Percentiles rank a stretch among this genome's conserved stretches.
phyloP scores from a whole-genome alignment of 2,329 filamentous ascomycete species.

The Aureobasidium sp. region DNA sequence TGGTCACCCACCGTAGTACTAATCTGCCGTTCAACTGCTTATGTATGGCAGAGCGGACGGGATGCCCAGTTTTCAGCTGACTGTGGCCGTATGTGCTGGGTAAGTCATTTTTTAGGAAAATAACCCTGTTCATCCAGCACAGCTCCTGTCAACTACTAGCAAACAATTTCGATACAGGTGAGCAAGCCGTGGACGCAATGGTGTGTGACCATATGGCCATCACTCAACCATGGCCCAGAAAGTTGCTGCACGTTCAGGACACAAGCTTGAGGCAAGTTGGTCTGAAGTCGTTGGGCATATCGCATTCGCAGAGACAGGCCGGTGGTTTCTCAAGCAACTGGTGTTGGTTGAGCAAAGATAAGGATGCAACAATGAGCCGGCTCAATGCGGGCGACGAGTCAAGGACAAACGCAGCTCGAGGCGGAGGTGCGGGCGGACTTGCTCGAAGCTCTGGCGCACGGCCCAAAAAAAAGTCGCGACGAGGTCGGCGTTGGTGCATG shows the following conservation, averaged over 20 bases:
- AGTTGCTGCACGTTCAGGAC: too few relatives aligned
- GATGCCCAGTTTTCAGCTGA: background rate
- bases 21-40: background rate
- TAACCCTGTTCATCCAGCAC: too few relatives aligned
- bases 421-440: background rate
- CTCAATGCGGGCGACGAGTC: background rate
- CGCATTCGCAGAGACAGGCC: background rate
- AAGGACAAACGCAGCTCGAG: background rate
- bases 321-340: background rate
- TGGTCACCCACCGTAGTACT: background rate
- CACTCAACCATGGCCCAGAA: background rate
- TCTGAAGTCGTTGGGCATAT: too few relatives aligned
- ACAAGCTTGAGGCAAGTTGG: too few relatives aligned
- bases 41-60: background rate
- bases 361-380: background rate
- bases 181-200: background rate
- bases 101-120: background rate
- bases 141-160: too few relatives aligned
- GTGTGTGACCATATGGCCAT: background rate
- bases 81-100: background rate
- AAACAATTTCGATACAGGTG: too few relatives aligned
- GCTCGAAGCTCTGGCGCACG: background rate
- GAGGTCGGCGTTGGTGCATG: background rate
- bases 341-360: background rate
- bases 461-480: background rate